These are phyloP conservation scores for Cylindrotheca closterium DNA, from an alignment of 108 stramenopile species.

Conservation along the genomic window DNA sequence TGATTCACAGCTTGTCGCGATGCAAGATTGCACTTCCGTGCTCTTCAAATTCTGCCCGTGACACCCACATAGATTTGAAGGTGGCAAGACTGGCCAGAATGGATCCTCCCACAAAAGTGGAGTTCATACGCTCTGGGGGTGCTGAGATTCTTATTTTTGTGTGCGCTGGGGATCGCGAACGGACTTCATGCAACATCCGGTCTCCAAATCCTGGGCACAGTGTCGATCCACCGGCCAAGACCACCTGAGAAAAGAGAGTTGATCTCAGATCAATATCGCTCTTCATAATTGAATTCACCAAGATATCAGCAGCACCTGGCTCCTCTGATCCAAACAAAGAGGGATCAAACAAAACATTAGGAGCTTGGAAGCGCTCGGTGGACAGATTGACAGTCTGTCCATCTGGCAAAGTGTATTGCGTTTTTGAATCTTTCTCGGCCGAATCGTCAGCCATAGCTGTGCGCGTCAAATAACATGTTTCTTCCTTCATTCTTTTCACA, in stretches of 20 bases:
- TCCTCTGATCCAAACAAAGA: slow-evolving; percentile 91
- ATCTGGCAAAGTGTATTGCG: slow-evolving; percentile 90
- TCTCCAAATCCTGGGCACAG: slow-evolving; percentile 93
- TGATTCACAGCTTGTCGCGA: slow-evolving; percentile 67
- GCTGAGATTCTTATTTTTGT: slow-evolving; percentile 91
- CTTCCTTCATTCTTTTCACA: slow-evolving; percentile 92
- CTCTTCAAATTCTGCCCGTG: slow-evolving; percentile 92
- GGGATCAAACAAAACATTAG: slow-evolving; percentile 94
- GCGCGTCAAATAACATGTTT: slow-evolving; percentile 83
- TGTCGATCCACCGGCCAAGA: slow-evolving; percentile 94
- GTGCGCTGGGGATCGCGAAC: slow-evolving; percentile 75
- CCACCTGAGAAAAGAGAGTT: slow-evolving; percentile 93
- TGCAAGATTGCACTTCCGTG: slow-evolving; percentile 84
- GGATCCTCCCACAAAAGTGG: slow-evolving; percentile 94
- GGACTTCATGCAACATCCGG: slow-evolving; percentile 91
- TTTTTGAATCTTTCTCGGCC: slow-evolving; percentile 56
- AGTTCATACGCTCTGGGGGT: slow-evolving; percentile 87
- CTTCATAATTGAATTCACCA: slow-evolving; percentile 84
- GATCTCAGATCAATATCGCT: slow-evolving; percentile 92
- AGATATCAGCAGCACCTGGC: slow-evolving; percentile 82
- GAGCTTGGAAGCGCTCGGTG: slow-evolving; percentile 88
- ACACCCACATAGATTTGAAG: slow-evolving; percentile 98
- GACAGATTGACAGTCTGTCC: slow-evolving; percentile 81
- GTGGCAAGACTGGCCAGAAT: slow-evolving; percentile 97
- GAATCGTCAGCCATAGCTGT: slow-evolving; percentile 38